Percentiles rank a stretch among this genome's conserved stretches.
Evolutionary conservation across 2,329 filamentous ascomycete species (phyloP).

Genomic region (Paecilomyces formosus): DNA sequence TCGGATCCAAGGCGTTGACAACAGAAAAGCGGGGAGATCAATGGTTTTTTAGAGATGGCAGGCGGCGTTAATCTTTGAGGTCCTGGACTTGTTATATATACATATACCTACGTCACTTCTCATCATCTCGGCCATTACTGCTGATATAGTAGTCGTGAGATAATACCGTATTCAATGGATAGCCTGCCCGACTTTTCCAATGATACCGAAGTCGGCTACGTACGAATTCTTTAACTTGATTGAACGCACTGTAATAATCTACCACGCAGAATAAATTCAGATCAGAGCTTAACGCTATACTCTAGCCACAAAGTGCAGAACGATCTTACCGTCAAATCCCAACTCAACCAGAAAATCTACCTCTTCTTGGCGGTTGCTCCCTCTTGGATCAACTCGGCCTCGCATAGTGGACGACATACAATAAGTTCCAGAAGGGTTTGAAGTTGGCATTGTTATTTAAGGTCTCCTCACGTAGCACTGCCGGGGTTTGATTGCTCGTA

Average conservation of each 20-base stretch:
- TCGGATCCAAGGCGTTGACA: background rate
- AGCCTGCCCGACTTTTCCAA: background rate
- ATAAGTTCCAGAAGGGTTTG: too few species aligned
- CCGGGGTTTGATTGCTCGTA: too few species aligned
- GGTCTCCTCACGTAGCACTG: too few species aligned
- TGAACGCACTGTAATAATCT: background rate
- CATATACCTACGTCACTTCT: background rate
- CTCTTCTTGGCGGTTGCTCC: too few species aligned
- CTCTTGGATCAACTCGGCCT: too few species aligned
- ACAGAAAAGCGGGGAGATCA: background rate
- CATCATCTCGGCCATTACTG: background rate
- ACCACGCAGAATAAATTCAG: background rate
- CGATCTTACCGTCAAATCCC: background rate
- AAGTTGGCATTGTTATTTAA: too few species aligned
- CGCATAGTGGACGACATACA: too few species aligned
- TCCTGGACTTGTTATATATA: background rate
- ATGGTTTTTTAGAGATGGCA: background rate
- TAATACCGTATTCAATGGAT: background rate
- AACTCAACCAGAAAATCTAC: too few species aligned
- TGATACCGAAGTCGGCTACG: background rate
- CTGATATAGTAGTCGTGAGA: background rate
- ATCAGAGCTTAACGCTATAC: background rate
- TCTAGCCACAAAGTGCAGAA: background rate
- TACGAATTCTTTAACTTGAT: background rate
- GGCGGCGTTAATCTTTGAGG: background rate